A percentile compares a stretch with the other conserved stretches of the same genome.
phyloP scores from a whole-genome alignment of 2,329 filamentous ascomycete species.

The Dactylellina cionopaga region DNA sequence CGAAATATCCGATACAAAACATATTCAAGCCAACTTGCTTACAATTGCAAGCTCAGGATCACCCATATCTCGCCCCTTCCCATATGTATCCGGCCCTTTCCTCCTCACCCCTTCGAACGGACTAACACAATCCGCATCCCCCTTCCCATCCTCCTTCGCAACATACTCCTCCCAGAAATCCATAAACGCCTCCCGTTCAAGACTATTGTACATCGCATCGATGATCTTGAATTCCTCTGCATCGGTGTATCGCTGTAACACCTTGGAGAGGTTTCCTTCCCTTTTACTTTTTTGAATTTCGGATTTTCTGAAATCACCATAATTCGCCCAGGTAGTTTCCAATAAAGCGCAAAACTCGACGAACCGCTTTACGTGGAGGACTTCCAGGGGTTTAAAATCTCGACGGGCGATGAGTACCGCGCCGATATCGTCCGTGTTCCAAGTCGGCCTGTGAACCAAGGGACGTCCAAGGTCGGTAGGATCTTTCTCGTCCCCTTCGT shows the following conservation, averaged over 20 bases:
- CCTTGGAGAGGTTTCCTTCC: too few species aligned
- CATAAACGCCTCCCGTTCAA: constrained; percentile 20
- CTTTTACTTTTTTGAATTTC: neutral
- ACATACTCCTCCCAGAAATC: constrained; percentile 36
- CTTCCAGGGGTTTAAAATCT: constrained; percentile 15
- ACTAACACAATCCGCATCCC: neutral
- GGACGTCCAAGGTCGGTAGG: neutral
- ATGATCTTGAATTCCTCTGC: constrained; percentile 7
- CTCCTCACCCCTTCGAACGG: neutral
- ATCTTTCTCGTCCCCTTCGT: neutral
- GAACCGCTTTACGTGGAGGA: constrained; percentile 11
- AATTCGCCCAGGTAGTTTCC: constrained; percentile 3
- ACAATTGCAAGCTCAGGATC: too few species aligned
- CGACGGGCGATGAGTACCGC: constrained; percentile 24
- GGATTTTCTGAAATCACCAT: neutral
- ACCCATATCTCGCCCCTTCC: too few species aligned
- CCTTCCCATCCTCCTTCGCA: neutral
- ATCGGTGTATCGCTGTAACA: too few species aligned
- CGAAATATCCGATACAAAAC: too few species aligned
- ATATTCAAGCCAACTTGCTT: too few species aligned
- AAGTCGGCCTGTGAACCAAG: neutral
- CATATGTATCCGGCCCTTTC: neutral
- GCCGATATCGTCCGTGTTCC: neutral
- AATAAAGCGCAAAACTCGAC: neutral
- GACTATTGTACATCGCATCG: constrained; percentile 19